A percentile compares a stretch with the other conserved stretches of the same genome.
These are phyloP conservation scores for Erucastrum elatum DNA, from an alignment of 345 rosid species.

Conservation along the genomic window DNA sequence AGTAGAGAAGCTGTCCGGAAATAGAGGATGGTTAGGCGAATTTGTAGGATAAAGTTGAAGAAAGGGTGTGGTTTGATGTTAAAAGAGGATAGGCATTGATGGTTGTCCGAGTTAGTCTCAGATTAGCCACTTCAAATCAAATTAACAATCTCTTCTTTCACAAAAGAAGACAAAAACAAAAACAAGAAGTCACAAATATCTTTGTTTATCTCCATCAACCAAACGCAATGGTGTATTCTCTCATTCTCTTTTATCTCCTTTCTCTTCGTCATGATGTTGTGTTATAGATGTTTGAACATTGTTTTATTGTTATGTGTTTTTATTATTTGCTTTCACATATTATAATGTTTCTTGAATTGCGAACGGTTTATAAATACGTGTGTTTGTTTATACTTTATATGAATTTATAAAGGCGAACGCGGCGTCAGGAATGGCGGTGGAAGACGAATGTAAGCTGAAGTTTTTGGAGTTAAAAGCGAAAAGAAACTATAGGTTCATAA, in stretches of 20 bases:
- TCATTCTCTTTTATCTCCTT: constrained; percentile 2
- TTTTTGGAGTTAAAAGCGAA: background rate
- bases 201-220: constrained; percentile 13
- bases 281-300: background rate
- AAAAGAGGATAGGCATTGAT: constrained; percentile 6
- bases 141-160: constrained; percentile 42
- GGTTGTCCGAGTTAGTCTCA: constrained; percentile 43
- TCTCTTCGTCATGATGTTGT: background rate
- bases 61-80: constrained; percentile 4
- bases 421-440: constrained; percentile 1
- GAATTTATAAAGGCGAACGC: constrained; percentile 50
- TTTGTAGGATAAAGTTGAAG: background rate
- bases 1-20: background rate
- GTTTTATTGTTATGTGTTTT: background rate
- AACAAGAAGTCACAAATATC: constrained; percentile 2
- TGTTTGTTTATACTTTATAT: background rate
- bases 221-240: constrained; percentile 37
- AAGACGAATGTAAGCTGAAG: background rate
- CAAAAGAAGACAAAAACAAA: constrained; percentile 18
- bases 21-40: constrained; percentile 24
- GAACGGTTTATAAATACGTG: background rate
- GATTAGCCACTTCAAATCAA: constrained; percentile 42
- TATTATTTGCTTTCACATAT: background rate
- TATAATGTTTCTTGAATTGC: background rate
- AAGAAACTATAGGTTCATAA: background rate